Percentiles rank a stretch among this genome's conserved stretches.
These are phyloP conservation scores for Cystobasidium onofrii DNA, from an alignment of 768 basidiomycete genomes.

Conservation along the genomic window DNA sequence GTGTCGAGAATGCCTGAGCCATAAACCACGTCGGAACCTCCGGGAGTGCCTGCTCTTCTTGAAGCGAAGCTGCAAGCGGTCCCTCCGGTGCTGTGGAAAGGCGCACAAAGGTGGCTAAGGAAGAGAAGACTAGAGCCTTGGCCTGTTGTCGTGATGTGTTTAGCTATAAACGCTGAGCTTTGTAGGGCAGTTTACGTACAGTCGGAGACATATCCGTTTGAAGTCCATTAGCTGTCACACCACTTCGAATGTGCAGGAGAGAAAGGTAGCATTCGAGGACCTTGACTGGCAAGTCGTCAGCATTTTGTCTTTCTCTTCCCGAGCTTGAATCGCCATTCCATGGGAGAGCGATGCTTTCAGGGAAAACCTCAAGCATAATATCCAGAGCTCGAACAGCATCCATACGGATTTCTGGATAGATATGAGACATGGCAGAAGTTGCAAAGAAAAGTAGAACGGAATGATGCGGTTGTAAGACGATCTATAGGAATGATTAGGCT, in stretches of 20 bases:
- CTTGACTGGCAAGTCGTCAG: neutral
- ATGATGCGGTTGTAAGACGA: constrained; percentile 18
- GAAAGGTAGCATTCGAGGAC: constrained; percentile 19
- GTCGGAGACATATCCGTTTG: constrained; percentile 17
- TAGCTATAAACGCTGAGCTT: neutral
- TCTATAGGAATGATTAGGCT: neutral
- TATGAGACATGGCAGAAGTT: constrained; percentile 85
- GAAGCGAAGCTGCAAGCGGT: neutral
- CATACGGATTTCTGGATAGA: constrained; percentile 87
- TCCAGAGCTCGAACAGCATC: constrained; percentile 76
- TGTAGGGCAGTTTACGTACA: neutral
- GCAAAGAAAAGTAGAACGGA: constrained; percentile 65
- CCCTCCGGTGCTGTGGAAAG: constrained; percentile 7
- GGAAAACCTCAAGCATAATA: constrained; percentile 62
- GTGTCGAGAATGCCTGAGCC: neutral
- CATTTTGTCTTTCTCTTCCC: neutral
- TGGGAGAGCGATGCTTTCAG: constrained; percentile 58
- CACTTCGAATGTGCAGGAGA: constrained; percentile 19
- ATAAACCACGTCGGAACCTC: constrained; percentile 8
- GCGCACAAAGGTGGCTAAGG: constrained; percentile 4
- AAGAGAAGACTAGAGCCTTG: constrained; percentile 17
- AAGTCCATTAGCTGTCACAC: constrained; percentile 10
- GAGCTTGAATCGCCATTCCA: constrained; percentile 49
- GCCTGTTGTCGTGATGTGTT: neutral
- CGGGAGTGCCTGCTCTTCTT: neutral